Evolutionary conservation across 1,284 basidiomycete genomes (phyloP).

Genomic region (Hymenochaete sp.): DNA sequence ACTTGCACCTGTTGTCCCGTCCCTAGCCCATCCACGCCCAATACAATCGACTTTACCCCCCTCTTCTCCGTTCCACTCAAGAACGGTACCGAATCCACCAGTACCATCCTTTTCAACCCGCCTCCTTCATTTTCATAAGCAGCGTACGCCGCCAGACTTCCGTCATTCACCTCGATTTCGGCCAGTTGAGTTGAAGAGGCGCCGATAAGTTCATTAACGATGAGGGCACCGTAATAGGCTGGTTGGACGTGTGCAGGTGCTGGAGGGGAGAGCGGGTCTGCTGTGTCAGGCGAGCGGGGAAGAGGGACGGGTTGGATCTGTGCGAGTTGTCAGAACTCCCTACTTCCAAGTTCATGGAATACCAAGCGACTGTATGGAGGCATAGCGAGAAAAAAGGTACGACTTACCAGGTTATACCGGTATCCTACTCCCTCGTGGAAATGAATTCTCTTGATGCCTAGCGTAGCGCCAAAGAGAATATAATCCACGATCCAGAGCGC

Average conservation of each 20-base stretch:
- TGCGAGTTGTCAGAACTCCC: no score
- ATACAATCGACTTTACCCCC: no score
- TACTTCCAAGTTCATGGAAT: no score
- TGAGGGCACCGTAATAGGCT: slow-evolving; percentile 52
- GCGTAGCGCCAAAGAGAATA: slow-evolving; percentile 37
- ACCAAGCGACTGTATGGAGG: neutral
- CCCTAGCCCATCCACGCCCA: no score
- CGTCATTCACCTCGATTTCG: slow-evolving; percentile 43
- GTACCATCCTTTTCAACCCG: slow-evolving; percentile 33
- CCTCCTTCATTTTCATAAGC: slow-evolving; percentile 43
- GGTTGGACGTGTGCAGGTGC: slow-evolving; percentile 49
- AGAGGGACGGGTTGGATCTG: slow-evolving; percentile 50
- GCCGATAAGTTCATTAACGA: slow-evolving; percentile 36
- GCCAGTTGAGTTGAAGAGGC: slow-evolving; percentile 32
- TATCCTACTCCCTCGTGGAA: slow-evolving; percentile 39
- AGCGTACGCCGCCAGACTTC: slow-evolving; percentile 53
- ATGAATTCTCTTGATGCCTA: slow-evolving; percentile 30
- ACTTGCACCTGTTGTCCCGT: no score
- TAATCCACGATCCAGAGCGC: slow-evolving; percentile 66
- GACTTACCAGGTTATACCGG: slow-evolving; percentile 36
- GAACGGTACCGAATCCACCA: slow-evolving; percentile 52
- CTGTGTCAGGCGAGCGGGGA: slow-evolving; percentile 44
- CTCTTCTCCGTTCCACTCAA: no score
- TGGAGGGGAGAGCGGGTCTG: slow-evolving; percentile 37
- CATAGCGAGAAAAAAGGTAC: slow-evolving; percentile 9